phyloP scores from a whole-genome alignment of 768 basidiomycete species.

The Lentinula sp. region DNA sequence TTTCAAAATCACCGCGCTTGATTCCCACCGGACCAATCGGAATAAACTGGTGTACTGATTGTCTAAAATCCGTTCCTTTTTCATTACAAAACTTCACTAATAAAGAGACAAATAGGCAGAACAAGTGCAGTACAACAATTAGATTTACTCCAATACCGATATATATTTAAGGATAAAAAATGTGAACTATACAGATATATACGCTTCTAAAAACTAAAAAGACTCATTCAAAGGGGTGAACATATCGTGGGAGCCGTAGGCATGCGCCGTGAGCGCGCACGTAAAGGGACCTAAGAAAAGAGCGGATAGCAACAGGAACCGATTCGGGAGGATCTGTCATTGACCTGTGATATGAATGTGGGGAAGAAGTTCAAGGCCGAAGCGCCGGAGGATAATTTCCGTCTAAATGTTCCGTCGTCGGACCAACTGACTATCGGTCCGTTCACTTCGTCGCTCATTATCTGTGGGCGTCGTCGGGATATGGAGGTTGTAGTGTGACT shows the following conservation, averaged over 20 bases:
- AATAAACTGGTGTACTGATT: slow-evolving; percentile 33
- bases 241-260: slow-evolving; percentile 41
- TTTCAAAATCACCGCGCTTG: slow-evolving; percentile 3
- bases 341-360: slow-evolving; percentile 33
- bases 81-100: slow-evolving; percentile 1
- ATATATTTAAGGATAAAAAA: not conserved
- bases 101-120: slow-evolving; percentile 4
- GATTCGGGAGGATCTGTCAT: slow-evolving; percentile 35
- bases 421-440: not conserved
- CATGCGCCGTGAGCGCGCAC: slow-evolving; percentile 41
- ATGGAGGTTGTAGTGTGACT: not conserved
- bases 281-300: slow-evolving; percentile 35
- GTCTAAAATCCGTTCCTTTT: not conserved
- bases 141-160: not conserved
- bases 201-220: not conserved
- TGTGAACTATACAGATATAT: not conserved
- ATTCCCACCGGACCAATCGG: slow-evolving; percentile 59
- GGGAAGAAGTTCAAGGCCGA: slow-evolving; percentile 19
- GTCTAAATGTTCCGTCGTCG: slow-evolving; percentile 1
- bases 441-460: not conserved
- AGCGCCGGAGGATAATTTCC: not conserved
- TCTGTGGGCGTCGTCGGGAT: not conserved
- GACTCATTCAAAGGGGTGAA: not conserved
- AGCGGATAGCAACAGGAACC: slow-evolving; percentile 46
- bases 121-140: slow-evolving; percentile 1